Evolutionary conservation across 768 basidiomycete genomes (phyloP).

Genomic region (Lepiota brunneoincarnata): DNA sequence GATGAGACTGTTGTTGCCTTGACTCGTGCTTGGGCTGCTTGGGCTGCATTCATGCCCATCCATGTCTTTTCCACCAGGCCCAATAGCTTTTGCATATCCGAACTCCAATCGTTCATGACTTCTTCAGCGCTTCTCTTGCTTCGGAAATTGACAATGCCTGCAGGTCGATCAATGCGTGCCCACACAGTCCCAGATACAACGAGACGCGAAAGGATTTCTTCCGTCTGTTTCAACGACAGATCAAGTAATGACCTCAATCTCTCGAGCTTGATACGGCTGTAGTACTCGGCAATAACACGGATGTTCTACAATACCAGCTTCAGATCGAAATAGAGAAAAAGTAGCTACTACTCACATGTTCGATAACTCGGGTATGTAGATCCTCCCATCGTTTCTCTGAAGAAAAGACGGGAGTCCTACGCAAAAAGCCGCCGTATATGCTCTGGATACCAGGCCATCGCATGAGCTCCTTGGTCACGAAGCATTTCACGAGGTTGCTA

Average conservation of each 20-base stretch:
- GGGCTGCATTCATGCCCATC: slow-evolving; percentile 92
- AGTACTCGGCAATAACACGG: slow-evolving; percentile 91
- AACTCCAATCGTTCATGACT: slow-evolving; percentile 98
- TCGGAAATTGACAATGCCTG: slow-evolving; percentile 86
- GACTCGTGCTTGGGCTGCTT: slow-evolving; percentile 74
- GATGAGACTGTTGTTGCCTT: slow-evolving; percentile 27
- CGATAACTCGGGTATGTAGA: slow-evolving; percentile 91
- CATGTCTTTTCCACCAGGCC: slow-evolving; percentile 97
- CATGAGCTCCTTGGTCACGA: slow-evolving; percentile 91
- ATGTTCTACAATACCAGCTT: slow-evolving; percentile 65
- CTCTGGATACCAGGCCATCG: slow-evolving; percentile 93
- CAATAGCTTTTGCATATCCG: slow-evolving; percentile 90
- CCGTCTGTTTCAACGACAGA: slow-evolving; percentile 76
- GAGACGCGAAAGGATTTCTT: slow-evolving; percentile 83
- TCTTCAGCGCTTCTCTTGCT: slow-evolving; percentile 83
- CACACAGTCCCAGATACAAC: slow-evolving; percentile 92
- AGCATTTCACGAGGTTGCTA: slow-evolving; percentile 93
- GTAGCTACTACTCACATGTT: slow-evolving; percentile 68
- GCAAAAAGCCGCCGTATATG: slow-evolving; percentile 83
- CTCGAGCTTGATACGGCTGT: slow-evolving; percentile 84
- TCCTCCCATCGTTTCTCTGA: slow-evolving; percentile 88
- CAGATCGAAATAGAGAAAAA: not conserved
- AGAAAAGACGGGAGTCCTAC: slow-evolving; percentile 78
- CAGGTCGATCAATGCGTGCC: slow-evolving; percentile 91
- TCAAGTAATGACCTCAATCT: slow-evolving; percentile 88